Evolutionary conservation across 306 rosid species (phyloP), one percentile per base, ranked within the genome.

Genomic region (Begonia peltatifolia): DNA sequence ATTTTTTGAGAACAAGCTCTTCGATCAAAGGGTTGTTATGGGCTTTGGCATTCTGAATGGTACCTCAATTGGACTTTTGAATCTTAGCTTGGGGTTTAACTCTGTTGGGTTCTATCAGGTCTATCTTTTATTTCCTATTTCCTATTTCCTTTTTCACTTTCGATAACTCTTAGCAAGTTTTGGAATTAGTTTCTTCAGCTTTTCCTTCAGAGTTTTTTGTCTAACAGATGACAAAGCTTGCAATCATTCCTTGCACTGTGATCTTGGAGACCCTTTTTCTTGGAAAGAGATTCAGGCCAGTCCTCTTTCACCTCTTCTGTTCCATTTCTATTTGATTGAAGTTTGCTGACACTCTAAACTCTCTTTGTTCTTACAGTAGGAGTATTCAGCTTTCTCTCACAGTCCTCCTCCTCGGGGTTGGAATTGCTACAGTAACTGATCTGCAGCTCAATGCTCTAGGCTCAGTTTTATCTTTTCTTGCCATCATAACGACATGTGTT

Each of bases 81-180:
- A 90, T 69, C 80, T 90, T 68, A 90, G 97, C 81, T 64, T 90
- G 73, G 97, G 97, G 44, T 90, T 90, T 74, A 90, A 90, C 68
- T 90, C 97, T 46, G 97, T 90, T 72, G 97, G 97, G 60, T 90
- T 90, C 63, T 90, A 90, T 74, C 97, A 90, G 80, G 97, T 90
- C 71, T 41, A 42, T 11, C 51, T 25, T 41, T 18, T 38, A 15
- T 42, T 50, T 8, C 9, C 9, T 9, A n/a, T 15, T 6, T 15
- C 3, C 22, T n/a, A n/a, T n/a, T n/a, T n/a, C n/a, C n/a, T n/a
- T 9, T 15, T 15, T 17, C 10, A 17, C 11, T 70, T 54, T 47
- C 54, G 36, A 60, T 56, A 62, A 56, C 47, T 58, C 52, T 50
- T 63, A 9, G 14, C 18, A 9, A 17, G 49, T 44, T 68, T 35